Conservation (phyloP, 2,329 filamentous ascomycete genomes). For the Rugonectria rugulosa region DNA sequence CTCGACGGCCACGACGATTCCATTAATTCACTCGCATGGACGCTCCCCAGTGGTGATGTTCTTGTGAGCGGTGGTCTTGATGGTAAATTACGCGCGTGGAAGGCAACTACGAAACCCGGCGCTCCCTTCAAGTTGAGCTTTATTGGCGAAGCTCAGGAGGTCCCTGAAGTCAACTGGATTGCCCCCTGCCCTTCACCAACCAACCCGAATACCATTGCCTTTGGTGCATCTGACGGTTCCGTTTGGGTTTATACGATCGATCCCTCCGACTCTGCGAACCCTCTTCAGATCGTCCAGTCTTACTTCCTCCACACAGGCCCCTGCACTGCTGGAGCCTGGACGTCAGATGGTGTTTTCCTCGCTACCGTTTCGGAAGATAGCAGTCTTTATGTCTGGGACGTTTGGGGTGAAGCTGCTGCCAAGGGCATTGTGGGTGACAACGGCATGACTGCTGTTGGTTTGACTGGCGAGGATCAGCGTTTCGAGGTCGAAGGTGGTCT, state of each 20-base stretch:
- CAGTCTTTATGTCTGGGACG: conserved; percentile 91
- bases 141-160: conserved; percentile 82
- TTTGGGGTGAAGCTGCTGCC: conserved; percentile 79
- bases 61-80: conserved; percentile 89
- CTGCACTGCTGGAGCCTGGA: conserved; percentile 92
- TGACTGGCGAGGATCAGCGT: conserved; percentile 84
- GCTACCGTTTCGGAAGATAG: conserved; percentile 90
- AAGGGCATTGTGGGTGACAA: conserved; percentile 59
- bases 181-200: conserved; percentile 73
- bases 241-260: conserved; percentile 97
- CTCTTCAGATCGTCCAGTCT: conserved; percentile 84
- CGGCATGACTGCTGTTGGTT: conserved; percentile 72
- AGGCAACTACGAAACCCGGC: conserved; percentile 54
- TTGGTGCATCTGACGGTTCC: conserved; percentile 89
- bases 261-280: conserved; percentile 61
- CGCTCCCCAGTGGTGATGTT: conserved; percentile 81
- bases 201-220: conserved; percentile 81
- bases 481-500: conserved; percentile 92
- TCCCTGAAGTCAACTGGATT: conserved; percentile 95
- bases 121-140: conserved; percentile 64
- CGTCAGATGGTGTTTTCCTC: conserved; percentile 83
- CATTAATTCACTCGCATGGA: conserved; percentile 87
- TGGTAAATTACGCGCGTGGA: conserved; percentile 79
- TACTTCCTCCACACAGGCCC: conserved; percentile 90
- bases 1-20: conserved; percentile 93